These are phyloP conservation scores for Rubia balearica DNA, from an alignment of 305 asterid species.

Conservation along the genomic window DNA sequence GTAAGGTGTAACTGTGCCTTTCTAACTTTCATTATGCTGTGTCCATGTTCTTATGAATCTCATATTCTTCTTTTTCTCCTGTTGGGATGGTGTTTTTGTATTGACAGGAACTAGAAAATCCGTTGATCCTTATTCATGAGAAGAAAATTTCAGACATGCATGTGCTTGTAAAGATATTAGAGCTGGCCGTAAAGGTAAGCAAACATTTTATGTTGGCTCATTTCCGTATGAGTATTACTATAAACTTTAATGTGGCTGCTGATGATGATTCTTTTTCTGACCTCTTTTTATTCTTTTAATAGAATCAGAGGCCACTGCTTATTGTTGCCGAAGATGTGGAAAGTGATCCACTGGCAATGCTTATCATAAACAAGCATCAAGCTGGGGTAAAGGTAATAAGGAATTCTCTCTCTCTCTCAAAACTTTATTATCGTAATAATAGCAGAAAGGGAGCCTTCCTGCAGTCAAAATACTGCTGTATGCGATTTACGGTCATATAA, in stretches of 20 bases:
- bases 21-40: neutral
- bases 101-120: conserved; percentile 86
- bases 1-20: neutral
- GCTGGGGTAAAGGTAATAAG: conserved; percentile 67
- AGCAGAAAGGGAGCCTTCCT: no score
- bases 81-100: conserved; percentile 14
- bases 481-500: no score
- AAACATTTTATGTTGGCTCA: conserved; percentile 13
- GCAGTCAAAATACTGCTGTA: no score
- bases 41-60: conserved; percentile 1
- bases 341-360: conserved; percentile 70
- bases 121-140: conserved; percentile 77
- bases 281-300: conserved; percentile 18
- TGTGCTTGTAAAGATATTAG: conserved; percentile 60
- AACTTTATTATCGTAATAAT: no score
- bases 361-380: conserved; percentile 72
- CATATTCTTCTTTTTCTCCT: neutral
- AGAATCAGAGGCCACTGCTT: conserved; percentile 64
- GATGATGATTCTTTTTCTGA: conserved; percentile 1
- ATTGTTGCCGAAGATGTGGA: conserved; percentile 88
- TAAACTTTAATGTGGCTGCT: neutral
- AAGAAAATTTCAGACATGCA: conserved; percentile 76
- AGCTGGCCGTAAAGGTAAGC: conserved; percentile 70
- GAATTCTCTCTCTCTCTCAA: neutral
- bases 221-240: conserved; percentile 8